These are phyloP conservation scores for Solanum rostratum DNA, from an alignment of 257 asterid species.

Conservation along the genomic window DNA sequence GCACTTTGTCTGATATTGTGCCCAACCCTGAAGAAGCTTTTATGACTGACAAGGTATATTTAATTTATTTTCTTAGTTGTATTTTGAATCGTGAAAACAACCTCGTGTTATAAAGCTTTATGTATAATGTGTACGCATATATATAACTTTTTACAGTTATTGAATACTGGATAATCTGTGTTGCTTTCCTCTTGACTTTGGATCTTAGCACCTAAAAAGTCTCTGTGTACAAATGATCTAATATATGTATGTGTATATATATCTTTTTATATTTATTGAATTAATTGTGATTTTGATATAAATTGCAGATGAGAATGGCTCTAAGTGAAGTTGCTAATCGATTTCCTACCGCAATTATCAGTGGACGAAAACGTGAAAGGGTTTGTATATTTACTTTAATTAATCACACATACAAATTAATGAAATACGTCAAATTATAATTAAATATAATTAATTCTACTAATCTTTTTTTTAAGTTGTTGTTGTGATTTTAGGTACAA, in stretches of 20 bases:
- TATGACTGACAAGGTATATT: neutral
- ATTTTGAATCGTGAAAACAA: too few species aligned
- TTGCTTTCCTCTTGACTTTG: too few species aligned
- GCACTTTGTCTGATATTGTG: slow-evolving; percentile 1
- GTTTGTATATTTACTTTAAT: neutral
- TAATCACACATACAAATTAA: neutral
- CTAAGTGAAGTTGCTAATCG: neutral
- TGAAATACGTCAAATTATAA: neutral
- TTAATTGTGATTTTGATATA: neutral
- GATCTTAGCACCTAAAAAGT: too few species aligned
- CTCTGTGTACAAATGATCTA: too few species aligned
- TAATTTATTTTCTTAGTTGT: too few species aligned
- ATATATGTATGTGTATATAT: too few species aligned
- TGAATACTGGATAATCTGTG: too few species aligned
- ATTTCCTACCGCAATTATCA: neutral
- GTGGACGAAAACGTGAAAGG: neutral
- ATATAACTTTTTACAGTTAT: too few species aligned
- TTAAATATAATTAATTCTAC: neutral
- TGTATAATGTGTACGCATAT: too few species aligned
- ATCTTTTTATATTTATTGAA: too few species aligned
- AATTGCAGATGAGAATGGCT: neutral
- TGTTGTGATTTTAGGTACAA: neutral
- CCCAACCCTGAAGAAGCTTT: neutral
- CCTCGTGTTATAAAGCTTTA: too few species aligned
- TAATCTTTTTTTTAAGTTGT: neutral